These are phyloP conservation scores for Planoprotostelium fungivorum DNA, from an alignment of 78 protist genomes.

Conservation along the genomic window DNA sequence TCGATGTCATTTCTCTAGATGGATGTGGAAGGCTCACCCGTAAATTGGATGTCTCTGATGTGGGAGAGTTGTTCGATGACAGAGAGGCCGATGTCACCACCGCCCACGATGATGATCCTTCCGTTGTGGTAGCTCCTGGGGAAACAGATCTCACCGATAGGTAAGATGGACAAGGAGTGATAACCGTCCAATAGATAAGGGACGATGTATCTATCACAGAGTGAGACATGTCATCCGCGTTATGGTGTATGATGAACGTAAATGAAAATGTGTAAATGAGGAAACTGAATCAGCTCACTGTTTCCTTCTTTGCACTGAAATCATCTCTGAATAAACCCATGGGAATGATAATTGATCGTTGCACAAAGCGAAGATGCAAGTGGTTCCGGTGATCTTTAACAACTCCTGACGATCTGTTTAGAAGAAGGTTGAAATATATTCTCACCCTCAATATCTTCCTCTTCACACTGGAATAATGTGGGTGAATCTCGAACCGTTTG, in stretches of 20 bases:
- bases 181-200: neutral
- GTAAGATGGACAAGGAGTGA: neutral
- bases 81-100: neutral
- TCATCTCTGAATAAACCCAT: neutral
- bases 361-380: neutral
- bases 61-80: neutral
- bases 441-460: neutral
- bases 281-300: neutral
- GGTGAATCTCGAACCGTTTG: neutral
- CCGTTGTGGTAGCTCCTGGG: neutral
- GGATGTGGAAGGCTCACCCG: neutral
- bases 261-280: no score
- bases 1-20: no score
- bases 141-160: neutral
- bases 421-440: no score
- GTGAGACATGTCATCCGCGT: neutral
- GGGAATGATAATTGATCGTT: neutral
- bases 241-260: no score
- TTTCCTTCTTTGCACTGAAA: neutral
- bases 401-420: neutral
- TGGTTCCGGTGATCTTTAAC: neutral
- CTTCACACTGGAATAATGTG: neutral
- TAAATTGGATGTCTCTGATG: neutral
- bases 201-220: neutral
- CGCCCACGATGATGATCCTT: neutral